Percentiles rank a stretch among this genome's conserved stretches.
Conservation (phyloP, 768 basidiomycete genomes). For the Pisolithus microcarpus region DNA sequence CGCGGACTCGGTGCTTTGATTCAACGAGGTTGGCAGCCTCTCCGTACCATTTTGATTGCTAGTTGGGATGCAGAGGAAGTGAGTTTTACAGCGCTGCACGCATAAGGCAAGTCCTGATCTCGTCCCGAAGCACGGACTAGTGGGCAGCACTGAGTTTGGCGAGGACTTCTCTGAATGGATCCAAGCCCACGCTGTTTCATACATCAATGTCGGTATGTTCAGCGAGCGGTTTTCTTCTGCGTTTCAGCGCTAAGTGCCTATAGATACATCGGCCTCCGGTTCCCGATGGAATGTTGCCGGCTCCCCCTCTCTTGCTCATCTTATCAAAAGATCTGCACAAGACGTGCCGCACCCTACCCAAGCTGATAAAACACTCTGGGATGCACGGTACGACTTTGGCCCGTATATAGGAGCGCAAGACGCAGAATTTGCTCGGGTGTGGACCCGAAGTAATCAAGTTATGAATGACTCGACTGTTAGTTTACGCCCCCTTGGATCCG, state of each 20-base stretch:
- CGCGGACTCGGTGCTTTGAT: slow-evolving; percentile 47
- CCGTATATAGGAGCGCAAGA: slow-evolving; percentile 39
- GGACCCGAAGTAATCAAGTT: slow-evolving; percentile 30
- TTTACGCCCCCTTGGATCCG: slow-evolving; percentile 66
- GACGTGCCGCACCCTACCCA: slow-evolving; percentile 53
- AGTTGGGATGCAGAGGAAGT: slow-evolving; percentile 80
- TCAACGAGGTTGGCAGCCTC: slow-evolving; percentile 56
- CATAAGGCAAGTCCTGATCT: background rate
- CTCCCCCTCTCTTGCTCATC: slow-evolving; percentile 61
- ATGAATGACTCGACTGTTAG: slow-evolving; percentile 30
- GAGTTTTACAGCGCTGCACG: slow-evolving; percentile 3
- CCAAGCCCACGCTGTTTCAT: slow-evolving; percentile 71
- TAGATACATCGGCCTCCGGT: slow-evolving; percentile 49
- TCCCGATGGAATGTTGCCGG: slow-evolving; percentile 43
- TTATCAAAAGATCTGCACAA: slow-evolving; percentile 46
- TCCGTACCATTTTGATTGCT: slow-evolving; percentile 66
- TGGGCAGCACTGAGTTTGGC: slow-evolving; percentile 89
- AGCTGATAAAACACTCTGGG: slow-evolving; percentile 47
- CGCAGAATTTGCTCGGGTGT: slow-evolving; percentile 34
- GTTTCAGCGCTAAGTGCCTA: slow-evolving; percentile 1
- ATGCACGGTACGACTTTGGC: slow-evolving; percentile 49
- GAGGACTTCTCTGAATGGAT: slow-evolving; percentile 89
- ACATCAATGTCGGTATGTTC: slow-evolving; percentile 67
- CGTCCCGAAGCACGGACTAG: slow-evolving; percentile 47
- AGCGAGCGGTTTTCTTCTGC: background rate